Conservation (phyloP, 352 stramenopile genomes). For the Phytophthora ohioensis region DNA sequence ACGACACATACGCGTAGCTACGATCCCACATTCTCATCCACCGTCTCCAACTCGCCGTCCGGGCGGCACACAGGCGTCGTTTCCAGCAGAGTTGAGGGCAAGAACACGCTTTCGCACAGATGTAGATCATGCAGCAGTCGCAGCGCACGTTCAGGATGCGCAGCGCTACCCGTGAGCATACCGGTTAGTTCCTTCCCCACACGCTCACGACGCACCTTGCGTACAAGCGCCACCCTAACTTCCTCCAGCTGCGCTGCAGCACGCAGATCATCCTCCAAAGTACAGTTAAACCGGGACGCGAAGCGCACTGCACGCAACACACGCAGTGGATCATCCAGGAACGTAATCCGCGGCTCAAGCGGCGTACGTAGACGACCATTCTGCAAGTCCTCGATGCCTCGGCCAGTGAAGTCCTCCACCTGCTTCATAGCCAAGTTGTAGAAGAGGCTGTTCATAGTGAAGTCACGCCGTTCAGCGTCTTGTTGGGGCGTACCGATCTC, state of each 20-base stretch:
- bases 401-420: constrained; percentile 96
- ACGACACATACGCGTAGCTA: constrained; percentile 50
- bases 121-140: constrained; percentile 62
- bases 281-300: constrained; percentile 94
- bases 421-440: constrained; percentile 96
- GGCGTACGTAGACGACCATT: constrained; percentile 94
- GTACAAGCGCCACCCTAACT: constrained; percentile 68
- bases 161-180: constrained; percentile 73
- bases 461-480: constrained; percentile 93
- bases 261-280: constrained; percentile 85
- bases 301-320: constrained; percentile 97
- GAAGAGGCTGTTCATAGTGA: constrained; percentile 99
- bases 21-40: constrained; percentile 46
- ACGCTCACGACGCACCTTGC: constrained; percentile 82
- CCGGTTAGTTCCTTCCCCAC: constrained; percentile 78
- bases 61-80: constrained; percentile 45
- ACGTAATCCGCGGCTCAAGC: constrained; percentile 93
- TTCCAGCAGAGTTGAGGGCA: constrained; percentile 46
- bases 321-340: constrained; percentile 97
- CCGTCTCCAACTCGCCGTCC: constrained; percentile 24
- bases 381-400: constrained; percentile 93
- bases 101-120: constrained; percentile 64
- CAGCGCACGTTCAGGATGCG: constrained; percentile 70
- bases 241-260: constrained; percentile 67
- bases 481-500: constrained; percentile 86